These are phyloP conservation scores for Penicillium capsulatum DNA, from an alignment of 2,329 filamentous ascomycete genomes.

Conservation along the genomic window DNA sequence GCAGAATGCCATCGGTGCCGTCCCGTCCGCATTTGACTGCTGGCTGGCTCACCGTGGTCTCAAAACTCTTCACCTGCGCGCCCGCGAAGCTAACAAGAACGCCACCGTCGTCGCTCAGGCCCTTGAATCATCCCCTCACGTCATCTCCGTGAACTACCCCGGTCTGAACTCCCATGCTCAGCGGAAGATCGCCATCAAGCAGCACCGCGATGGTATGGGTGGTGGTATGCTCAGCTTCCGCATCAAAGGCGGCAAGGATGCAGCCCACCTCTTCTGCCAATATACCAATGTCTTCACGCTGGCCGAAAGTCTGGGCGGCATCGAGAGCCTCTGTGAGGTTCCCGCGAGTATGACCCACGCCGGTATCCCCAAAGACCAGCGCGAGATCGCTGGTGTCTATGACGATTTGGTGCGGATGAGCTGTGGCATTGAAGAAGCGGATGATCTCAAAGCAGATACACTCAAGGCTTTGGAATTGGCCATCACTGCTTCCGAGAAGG, in stretches of 20 bases:
- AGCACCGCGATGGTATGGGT: conserved; percentile 91
- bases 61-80: conserved; percentile 93
- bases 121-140: conserved; percentile 73
- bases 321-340: conserved; percentile 88
- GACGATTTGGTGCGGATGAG: conserved; percentile 91
- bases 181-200: conserved; percentile 75
- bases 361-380: conserved; percentile 83
- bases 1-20: conserved; percentile 94
- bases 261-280: conserved; percentile 90
- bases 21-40: conserved; percentile 91
- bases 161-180: conserved; percentile 85
- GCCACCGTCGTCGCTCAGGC: conserved; percentile 71
- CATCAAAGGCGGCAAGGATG: conserved; percentile 76
- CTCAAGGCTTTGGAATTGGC: conserved; percentile 77
- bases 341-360: conserved; percentile 96
- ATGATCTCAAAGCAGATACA: conserved; percentile 78
- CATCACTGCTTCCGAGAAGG: conserved; percentile 51
- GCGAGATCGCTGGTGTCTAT: conserved; percentile 88
- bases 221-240: conserved; percentile 98
- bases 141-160: conserved; percentile 92
- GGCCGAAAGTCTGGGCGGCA: conserved; percentile 85
- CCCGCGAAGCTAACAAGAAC: conserved; percentile 77
- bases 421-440: conserved; percentile 88
- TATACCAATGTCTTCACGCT: conserved; percentile 84
- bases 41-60: conserved; percentile 97